A percentile compares a stretch with the other conserved stretches of the same genome.
Evolutionary conservation across 306 rosid species (phyloP).

Genomic region (Cicer yamashitae): DNA sequence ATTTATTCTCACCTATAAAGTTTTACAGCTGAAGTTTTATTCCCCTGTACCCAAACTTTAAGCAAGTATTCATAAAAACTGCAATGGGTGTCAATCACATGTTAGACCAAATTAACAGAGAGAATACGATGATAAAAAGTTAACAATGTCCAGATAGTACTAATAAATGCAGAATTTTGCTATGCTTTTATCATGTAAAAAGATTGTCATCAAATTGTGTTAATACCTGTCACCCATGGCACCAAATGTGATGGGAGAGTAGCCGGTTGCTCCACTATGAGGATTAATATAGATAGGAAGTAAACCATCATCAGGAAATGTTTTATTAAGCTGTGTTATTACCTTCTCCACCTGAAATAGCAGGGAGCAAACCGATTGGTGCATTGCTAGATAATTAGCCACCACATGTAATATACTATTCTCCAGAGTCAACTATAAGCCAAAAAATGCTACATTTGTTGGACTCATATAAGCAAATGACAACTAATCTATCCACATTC

Average conservation of each 20-base stretch:
- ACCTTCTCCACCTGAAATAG: constrained; percentile 87
- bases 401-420: constrained; percentile 5
- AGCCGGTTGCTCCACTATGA: constrained; percentile 60
- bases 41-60: constrained; percentile 97
- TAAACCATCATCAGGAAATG: constrained; percentile 92
- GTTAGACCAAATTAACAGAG: constrained; percentile 33
- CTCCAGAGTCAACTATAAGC: no score
- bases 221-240: constrained; percentile 99
- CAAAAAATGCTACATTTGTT: no score
- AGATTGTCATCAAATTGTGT: constrained; percentile 28
- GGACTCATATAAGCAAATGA: no score
- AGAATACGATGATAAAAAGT: constrained; percentile 31
- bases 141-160: constrained; percentile 26
- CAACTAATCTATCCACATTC: no score
- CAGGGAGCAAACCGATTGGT: constrained; percentile 45
- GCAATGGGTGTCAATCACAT: constrained; percentile 52
- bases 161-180: constrained; percentile 27
- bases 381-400: constrained; percentile 39
- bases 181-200: constrained; percentile 33
- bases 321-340: constrained; percentile 67
- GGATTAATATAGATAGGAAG: constrained; percentile 93
- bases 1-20: constrained; percentile 73
- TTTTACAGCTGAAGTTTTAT: constrained; percentile 78
- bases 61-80: constrained; percentile 98
- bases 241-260: constrained; percentile 85